phyloP scores from a whole-genome alignment of 176 grass and related monocot genomes.

The Puccinellia tenuiflora region DNA sequence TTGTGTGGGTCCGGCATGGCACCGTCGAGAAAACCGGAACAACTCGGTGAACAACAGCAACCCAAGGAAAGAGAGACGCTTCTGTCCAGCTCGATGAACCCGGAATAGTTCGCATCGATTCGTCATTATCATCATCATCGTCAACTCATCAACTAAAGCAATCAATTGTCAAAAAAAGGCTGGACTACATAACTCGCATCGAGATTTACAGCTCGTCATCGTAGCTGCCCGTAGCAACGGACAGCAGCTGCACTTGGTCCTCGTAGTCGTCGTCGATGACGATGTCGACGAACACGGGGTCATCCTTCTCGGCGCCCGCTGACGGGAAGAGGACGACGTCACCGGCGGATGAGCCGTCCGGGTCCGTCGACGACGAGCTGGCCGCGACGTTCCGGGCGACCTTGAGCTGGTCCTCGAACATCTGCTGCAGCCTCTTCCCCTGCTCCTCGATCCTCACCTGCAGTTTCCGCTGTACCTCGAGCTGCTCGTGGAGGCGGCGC shows the following conservation, averaged over 20 bases:
- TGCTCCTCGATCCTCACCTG: constrained; percentile 88
- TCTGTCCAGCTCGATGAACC: too few species aligned
- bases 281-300: constrained; percentile 21
- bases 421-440: constrained; percentile 65
- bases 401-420: constrained; percentile 82
- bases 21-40: too few species aligned
- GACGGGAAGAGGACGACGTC: neutral
- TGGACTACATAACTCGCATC: neutral
- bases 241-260: constrained; percentile 15
- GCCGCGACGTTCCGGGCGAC: neutral
- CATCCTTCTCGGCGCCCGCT: neutral
- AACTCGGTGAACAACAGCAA: too few species aligned
- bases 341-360: neutral
- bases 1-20: too few species aligned
- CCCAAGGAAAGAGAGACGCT: too few species aligned
- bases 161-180: neutral
- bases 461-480: constrained; percentile 79
- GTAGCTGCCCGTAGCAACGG: neutral
- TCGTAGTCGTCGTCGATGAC: neutral
- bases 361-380: constrained; percentile 1
- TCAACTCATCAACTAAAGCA: neutral
- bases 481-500: constrained; percentile 88
- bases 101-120: neutral
- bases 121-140: neutral
- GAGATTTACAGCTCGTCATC: constrained; percentile 7